Evolutionary conservation across 306 rosid species (phyloP).

Genomic region (Oemleria cerasiformis): DNA sequence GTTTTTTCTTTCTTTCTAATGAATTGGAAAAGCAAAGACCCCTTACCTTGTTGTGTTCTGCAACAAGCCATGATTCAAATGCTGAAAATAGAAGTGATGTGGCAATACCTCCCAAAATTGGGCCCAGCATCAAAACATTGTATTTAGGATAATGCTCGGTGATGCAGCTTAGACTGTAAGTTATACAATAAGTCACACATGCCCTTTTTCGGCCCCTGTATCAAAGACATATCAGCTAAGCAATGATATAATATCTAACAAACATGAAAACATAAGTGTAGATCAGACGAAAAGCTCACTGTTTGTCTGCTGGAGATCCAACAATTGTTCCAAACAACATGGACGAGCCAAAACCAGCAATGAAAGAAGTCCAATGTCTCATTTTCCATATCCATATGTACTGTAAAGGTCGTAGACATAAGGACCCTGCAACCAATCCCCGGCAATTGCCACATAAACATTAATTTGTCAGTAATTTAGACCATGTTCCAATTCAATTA

Average conservation of each 20-base stretch:
- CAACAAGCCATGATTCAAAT: conserved; percentile 99
- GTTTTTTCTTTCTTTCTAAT: not conserved
- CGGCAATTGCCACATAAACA: conserved; percentile 70
- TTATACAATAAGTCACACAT: conserved; percentile 84
- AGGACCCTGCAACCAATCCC: conserved; percentile 99
- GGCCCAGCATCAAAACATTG: conserved; percentile 90
- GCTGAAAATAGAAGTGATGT: conserved; percentile 97
- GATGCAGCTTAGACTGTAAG: conserved; percentile 92
- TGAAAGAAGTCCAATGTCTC: conserved; percentile 93
- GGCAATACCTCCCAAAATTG: conserved; percentile 97
- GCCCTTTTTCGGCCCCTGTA: conserved; percentile 99
- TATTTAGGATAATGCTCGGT: conserved; percentile 96
- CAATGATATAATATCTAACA: not conserved
- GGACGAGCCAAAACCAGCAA: conserved; percentile 99
- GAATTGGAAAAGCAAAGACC: not conserved
- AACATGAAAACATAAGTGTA: conserved; percentile 6
- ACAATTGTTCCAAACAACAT: conserved; percentile 98
- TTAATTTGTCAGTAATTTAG: not conserved
- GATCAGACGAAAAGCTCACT: conserved; percentile 48
- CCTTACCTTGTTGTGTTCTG: conserved; percentile 95
- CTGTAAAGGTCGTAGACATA: conserved; percentile 92
- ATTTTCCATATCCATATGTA: conserved; percentile 82
- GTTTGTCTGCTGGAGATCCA: conserved; percentile 98
- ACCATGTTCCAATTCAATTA: not conserved
- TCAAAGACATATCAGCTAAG: conserved; percentile 4